These are phyloP conservation scores for Coleophoma eucalyptorum DNA, from an alignment of 2,329 filamentous ascomycete species.

Conservation along the genomic window DNA sequence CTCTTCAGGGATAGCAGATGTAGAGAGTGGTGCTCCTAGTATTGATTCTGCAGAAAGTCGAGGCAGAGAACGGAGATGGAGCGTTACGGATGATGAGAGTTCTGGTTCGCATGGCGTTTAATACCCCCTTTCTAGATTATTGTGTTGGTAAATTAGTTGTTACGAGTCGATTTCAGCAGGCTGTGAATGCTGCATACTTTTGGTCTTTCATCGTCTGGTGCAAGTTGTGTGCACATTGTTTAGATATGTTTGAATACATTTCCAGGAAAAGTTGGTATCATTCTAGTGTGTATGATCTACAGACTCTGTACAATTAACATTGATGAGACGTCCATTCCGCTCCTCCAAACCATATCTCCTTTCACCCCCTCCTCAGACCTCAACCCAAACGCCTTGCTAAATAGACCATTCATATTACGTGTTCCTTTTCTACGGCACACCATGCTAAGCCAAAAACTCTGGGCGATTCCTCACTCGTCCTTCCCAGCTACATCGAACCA, in stretches of 20 bases:
- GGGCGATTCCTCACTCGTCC: constrained; percentile 17
- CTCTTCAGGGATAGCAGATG: background rate
- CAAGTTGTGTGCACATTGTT: too few relatives aligned
- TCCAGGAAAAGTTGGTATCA: too few relatives aligned
- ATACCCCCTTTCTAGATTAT: background rate
- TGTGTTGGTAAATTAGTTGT: too few relatives aligned
- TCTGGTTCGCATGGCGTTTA: background rate
- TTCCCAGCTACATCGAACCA: constrained; percentile 52
- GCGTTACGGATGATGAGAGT: constrained; percentile 22
- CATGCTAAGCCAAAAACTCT: background rate
- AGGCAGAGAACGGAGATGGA: constrained; percentile 23
- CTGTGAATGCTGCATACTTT: too few relatives aligned
- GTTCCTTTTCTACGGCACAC: too few relatives aligned
- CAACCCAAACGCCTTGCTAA: background rate
- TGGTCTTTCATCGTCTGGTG: too few relatives aligned
- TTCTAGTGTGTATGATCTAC: too few relatives aligned
- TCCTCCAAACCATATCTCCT: background rate
- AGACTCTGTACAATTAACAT: too few relatives aligned
- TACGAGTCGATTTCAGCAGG: too few relatives aligned
- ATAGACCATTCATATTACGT: background rate
- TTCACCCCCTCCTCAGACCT: too few relatives aligned
- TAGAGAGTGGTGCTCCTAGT: background rate
- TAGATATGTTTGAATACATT: too few relatives aligned
- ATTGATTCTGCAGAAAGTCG: constrained; percentile 1
- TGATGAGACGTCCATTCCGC: too few relatives aligned